Conservation (phyloP, 805 yeast species). For the Saccharomycopsis sp. region DNA sequence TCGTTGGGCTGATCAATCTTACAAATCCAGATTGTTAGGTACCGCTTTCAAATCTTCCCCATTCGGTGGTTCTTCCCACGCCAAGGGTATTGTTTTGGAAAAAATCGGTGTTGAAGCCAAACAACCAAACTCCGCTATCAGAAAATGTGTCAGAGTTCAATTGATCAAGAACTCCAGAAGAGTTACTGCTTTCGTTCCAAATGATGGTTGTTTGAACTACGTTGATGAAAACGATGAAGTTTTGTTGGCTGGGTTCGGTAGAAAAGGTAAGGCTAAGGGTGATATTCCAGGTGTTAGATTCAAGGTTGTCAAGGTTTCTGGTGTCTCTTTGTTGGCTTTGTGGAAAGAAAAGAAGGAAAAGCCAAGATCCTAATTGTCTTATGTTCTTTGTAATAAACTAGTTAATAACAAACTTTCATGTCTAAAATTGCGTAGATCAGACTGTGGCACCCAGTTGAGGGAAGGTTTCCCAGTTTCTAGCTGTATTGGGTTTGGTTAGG, state of each 20-base stretch:
- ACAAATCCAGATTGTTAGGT: slow-evolving; percentile 98
- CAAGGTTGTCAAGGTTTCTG: slow-evolving; percentile 99
- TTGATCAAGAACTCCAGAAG: slow-evolving; percentile 99
- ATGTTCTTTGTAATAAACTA: neutral
- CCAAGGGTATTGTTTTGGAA: slow-evolving; percentile 99
- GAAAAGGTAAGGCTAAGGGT: slow-evolving; percentile 99
- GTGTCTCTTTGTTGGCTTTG: slow-evolving; percentile 98
- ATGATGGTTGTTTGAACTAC: slow-evolving; percentile 99
- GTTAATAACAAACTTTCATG: no score
- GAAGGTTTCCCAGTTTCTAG: no score
- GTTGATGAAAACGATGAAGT: slow-evolving; percentile 99
- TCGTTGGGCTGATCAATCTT: slow-evolving; percentile 99
- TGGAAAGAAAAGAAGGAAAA: slow-evolving; percentile 99
- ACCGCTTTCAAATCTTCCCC: slow-evolving; percentile 99
- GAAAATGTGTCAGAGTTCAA: slow-evolving; percentile 99
- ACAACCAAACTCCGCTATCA: slow-evolving; percentile 99
- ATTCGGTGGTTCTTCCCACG: slow-evolving; percentile 99
- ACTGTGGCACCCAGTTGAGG: no score
- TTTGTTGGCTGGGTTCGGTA: slow-evolving; percentile 99
- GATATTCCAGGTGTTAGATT: slow-evolving; percentile 99
- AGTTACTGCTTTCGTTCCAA: slow-evolving; percentile 99
- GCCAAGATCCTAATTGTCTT: slow-evolving; percentile 83
- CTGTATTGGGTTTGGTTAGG: no score
- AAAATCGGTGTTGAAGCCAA: slow-evolving; percentile 99
- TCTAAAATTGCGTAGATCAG: no score